phyloP scores from a whole-genome alignment of 1,139 yeast genomes.

The Magnusiomyces ingens region DNA sequence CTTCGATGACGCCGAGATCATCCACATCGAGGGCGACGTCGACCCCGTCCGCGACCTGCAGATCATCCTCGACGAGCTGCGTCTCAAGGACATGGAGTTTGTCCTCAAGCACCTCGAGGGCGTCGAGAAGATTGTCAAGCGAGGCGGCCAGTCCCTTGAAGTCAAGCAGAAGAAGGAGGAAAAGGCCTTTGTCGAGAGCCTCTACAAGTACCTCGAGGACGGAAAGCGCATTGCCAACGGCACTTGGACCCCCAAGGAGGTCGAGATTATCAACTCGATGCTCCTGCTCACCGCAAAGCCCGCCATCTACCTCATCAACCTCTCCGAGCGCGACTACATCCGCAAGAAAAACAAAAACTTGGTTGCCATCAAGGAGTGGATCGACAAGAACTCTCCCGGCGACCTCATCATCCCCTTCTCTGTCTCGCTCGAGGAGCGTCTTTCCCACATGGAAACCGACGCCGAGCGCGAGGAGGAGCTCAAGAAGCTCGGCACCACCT shows the following conservation, averaged over 20 bases:
- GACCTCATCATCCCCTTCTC: constrained; percentile 92
- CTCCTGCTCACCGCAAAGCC: constrained; percentile 84
- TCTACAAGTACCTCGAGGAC: constrained; percentile 66
- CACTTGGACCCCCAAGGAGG: constrained; percentile 83
- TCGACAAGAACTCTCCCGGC: constrained; percentile 88
- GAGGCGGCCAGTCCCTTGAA: constrained; percentile 95
- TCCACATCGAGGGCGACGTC: constrained; percentile 97
- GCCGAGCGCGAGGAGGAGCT: constrained; percentile 91
- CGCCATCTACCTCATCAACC: constrained; percentile 86
- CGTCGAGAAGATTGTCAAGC: constrained; percentile 69
- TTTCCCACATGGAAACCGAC: constrained; percentile 80
- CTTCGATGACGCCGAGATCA: constrained; percentile 96
- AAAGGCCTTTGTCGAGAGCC: constrained; percentile 68
- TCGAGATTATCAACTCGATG: constrained; percentile 82
- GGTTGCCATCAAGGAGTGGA: constrained; percentile 91
- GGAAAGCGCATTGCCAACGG: constrained; percentile 93
- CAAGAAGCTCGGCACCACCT: constrained; percentile 73
- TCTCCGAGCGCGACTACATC: constrained; percentile 88
- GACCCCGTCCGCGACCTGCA: constrained; percentile 94
- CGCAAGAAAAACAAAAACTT: constrained; percentile 98
- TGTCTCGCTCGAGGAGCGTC: constrained; percentile 86
- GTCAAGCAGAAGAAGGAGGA: constrained; percentile 93
- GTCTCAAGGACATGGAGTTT: constrained; percentile 95
- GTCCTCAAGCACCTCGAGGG: constrained; percentile 85
- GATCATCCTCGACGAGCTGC: constrained; percentile 83